Conservation (phyloP, 345 rosid genomes). For the Alliaria petiolata region DNA sequence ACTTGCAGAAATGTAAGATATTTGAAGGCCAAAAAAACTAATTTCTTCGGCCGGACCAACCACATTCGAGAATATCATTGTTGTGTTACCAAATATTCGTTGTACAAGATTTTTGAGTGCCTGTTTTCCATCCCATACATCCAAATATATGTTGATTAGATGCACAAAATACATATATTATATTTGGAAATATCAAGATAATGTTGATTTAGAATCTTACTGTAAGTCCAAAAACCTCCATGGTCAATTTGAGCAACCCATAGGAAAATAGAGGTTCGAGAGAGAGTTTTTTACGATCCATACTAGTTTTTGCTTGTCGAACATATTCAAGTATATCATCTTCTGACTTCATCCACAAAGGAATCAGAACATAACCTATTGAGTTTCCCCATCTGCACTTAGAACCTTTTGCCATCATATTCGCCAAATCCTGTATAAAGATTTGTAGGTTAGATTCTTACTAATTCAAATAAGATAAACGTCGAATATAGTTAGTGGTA, state of each 20-base stretch:
- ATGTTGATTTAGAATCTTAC: constrained; percentile 11
- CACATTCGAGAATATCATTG: constrained; percentile 2
- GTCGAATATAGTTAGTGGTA: constrained; percentile 30
- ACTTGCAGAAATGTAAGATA: constrained; percentile 41
- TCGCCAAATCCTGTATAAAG: constrained; percentile 33
- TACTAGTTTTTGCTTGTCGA: constrained; percentile 37
- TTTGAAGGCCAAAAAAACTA: constrained; percentile 39
- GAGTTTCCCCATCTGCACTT: constrained; percentile 49
- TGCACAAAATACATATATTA: neutral
- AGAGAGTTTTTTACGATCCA: constrained; percentile 49
- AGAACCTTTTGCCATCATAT: constrained; percentile 42
- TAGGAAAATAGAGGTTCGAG: constrained; percentile 45
- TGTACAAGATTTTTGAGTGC: constrained; percentile 36
- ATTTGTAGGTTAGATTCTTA: neutral
- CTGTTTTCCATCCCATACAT: constrained; percentile 2
- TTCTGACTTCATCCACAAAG: constrained; percentile 32
- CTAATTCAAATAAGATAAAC: neutral
- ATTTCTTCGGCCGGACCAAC: constrained; percentile 47
- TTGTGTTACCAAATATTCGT: constrained; percentile 40
- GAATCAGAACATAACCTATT: constrained; percentile 44
- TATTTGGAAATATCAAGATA: neutral
- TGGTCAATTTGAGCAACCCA: constrained; percentile 18
- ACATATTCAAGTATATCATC: constrained; percentile 42
- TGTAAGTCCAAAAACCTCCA: constrained; percentile 32
- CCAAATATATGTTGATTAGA: neutral